Conservation (phyloP, 2,329 filamentous ascomycete species). For the Fusarium poae region DNA sequence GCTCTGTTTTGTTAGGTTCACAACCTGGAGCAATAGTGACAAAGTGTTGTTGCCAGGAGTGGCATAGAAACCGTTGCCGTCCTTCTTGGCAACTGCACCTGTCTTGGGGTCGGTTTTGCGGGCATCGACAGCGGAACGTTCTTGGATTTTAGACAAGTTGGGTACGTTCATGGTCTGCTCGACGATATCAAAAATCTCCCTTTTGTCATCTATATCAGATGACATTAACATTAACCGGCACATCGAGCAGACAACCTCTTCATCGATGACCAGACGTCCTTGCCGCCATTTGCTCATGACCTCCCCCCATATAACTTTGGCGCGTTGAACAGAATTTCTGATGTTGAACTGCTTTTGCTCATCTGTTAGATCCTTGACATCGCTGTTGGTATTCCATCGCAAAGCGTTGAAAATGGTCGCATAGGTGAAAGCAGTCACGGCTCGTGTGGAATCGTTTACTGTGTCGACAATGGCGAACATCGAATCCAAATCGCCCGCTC, state of each 20-base stretch:
- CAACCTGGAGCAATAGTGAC: slow-evolving; percentile 75
- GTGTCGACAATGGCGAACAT: slow-evolving; percentile 82
- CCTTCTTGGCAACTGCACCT: slow-evolving; percentile 21
- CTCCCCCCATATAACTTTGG: slow-evolving; percentile 83
- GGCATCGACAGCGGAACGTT: slow-evolving; percentile 14
- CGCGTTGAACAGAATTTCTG: slow-evolving; percentile 71
- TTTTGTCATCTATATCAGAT: slow-evolving; percentile 69
- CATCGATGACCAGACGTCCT: slow-evolving; percentile 79
- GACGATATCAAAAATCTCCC: slow-evolving; percentile 80
- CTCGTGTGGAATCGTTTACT: slow-evolving; percentile 72
- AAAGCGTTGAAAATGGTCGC: slow-evolving; percentile 86
- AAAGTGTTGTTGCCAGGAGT: slow-evolving; percentile 70
- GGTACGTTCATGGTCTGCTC: slow-evolving; percentile 85
- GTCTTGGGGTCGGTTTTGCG: slow-evolving; percentile 17
- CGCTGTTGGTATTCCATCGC: slow-evolving; percentile 55
- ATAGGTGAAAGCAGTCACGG: slow-evolving; percentile 79
- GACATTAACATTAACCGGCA: slow-evolving; percentile 79
- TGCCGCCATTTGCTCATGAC: slow-evolving; percentile 80
- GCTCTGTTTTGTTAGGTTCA: slow-evolving; percentile 70
- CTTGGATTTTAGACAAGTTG: slow-evolving; percentile 58
- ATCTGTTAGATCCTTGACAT: slow-evolving; percentile 45
- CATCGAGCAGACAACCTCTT: slow-evolving; percentile 84
- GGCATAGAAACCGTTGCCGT: slow-evolving; percentile 52
- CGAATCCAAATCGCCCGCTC: slow-evolving; percentile 80
- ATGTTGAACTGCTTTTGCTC: slow-evolving; percentile 54